A percentile compares a stretch with the other conserved stretches of the same genome.
phyloP scores from a whole-genome alignment of 345 rosid genomes.

The Aurinia saxatilis region DNA sequence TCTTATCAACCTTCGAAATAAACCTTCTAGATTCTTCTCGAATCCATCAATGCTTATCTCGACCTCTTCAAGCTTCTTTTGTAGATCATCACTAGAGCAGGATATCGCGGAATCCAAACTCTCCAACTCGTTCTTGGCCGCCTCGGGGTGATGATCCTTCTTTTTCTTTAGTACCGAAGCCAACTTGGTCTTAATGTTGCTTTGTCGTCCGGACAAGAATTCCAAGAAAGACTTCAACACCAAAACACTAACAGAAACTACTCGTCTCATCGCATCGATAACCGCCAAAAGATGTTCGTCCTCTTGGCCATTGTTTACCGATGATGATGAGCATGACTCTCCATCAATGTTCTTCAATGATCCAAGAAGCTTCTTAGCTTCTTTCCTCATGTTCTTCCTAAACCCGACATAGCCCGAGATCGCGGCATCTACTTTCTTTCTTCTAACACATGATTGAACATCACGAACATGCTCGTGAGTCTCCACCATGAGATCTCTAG shows the following conservation, averaged over 20 bases:
- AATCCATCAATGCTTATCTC: slow-evolving; percentile 39
- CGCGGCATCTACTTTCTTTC: slow-evolving; percentile 38
- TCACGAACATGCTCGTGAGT: slow-evolving; percentile 43
- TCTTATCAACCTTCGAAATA: slow-evolving; percentile 53
- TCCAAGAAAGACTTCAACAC: slow-evolving; percentile 43
- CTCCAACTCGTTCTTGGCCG: slow-evolving; percentile 39
- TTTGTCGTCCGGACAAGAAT: slow-evolving; percentile 33
- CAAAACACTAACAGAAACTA: slow-evolving; percentile 22
- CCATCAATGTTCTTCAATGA: slow-evolving; percentile 46
- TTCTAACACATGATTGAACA: slow-evolving; percentile 52
- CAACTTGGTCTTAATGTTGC: slow-evolving; percentile 41
- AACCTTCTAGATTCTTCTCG: slow-evolving; percentile 46
- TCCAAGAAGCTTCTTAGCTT: slow-evolving; percentile 37
- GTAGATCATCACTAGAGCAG: slow-evolving; percentile 15
- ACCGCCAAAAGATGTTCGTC: slow-evolving; percentile 36
- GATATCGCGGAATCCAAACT: slow-evolving; percentile 31
- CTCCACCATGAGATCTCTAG: slow-evolving; percentile 45
- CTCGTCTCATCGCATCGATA: slow-evolving; percentile 40
- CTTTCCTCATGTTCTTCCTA: slow-evolving; percentile 52
- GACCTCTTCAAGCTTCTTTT: slow-evolving; percentile 36
- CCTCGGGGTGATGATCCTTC: slow-evolving; percentile 31
- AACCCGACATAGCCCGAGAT: slow-evolving; percentile 27
- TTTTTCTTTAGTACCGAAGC: slow-evolving; percentile 37
- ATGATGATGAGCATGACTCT: not conserved
- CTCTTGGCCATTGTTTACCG: not conserved